Conservation (phyloP, 2,329 filamentous ascomycete species). For the Colletotrichum sp. region DNA sequence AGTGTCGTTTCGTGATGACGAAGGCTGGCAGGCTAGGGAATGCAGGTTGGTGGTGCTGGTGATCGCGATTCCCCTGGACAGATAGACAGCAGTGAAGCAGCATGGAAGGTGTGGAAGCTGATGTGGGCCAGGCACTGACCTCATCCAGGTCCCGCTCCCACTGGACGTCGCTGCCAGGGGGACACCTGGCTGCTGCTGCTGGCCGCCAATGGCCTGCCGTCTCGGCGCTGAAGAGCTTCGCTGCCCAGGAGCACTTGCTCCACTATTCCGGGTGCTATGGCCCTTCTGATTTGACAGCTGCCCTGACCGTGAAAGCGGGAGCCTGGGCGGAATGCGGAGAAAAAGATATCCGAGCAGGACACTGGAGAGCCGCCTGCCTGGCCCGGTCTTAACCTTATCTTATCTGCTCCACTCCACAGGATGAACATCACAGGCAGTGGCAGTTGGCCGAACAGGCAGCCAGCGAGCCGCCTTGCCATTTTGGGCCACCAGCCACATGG, state of each 20-base stretch:
- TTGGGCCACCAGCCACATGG: background rate
- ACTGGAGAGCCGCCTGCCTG: background rate
- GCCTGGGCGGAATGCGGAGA: conserved; percentile 10
- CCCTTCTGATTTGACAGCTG: background rate
- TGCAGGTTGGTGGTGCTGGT: background rate
- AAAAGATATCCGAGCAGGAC: conserved; percentile 1
- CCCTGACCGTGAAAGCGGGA: too few species aligned
- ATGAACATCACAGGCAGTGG: background rate
- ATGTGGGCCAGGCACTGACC: conserved; percentile 20
- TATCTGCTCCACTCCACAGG: background rate
- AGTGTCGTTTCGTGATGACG: background rate
- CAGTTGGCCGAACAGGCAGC: background rate
- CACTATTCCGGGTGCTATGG: background rate
- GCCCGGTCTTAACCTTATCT: conserved; percentile 1
- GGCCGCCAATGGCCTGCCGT: background rate
- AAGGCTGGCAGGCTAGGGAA: background rate
- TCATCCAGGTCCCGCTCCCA: conserved; percentile 15
- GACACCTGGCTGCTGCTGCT: background rate
- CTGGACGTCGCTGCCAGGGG: background rate
- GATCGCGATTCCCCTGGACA: conserved; percentile 18
- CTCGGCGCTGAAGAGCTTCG: conserved; percentile 13
- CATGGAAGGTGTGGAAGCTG: conserved; percentile 13
- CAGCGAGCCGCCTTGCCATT: background rate
- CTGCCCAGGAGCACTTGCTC: background rate
- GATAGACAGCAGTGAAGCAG: background rate